Conservation (phyloP, 2,329 filamentous ascomycete species). For the Leptographium wingfieldii region DNA sequence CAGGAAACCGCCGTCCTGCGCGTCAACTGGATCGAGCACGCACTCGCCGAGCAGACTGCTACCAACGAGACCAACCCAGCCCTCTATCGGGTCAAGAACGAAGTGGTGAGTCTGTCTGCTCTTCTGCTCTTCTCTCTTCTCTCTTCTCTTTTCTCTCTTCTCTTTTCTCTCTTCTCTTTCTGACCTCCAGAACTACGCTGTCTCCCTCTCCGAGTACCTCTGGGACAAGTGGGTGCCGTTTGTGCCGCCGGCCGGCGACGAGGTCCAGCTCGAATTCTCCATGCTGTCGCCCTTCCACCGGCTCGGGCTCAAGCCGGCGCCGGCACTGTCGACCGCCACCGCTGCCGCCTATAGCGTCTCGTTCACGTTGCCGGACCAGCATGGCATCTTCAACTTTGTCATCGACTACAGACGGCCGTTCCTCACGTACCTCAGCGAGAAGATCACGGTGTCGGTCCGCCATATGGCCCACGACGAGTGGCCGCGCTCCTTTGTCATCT, state of each 20-base stretch:
- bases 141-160: background rate
- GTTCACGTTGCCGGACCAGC: slow-evolving; percentile 86
- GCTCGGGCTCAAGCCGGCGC: slow-evolving; percentile 49
- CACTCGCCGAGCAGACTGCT: slow-evolving; percentile 42
- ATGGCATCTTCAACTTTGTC: slow-evolving; percentile 97
- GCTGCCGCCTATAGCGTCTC: slow-evolving; percentile 60
- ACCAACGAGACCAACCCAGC: slow-evolving; percentile 58
- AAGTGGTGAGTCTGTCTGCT: slow-evolving; percentile 60
- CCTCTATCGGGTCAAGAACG: slow-evolving; percentile 93
- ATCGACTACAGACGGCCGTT: slow-evolving; percentile 96
- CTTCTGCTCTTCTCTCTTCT: background rate
- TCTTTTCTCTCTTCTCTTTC: background rate
- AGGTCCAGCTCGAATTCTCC: slow-evolving; percentile 87
- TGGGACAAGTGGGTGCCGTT: slow-evolving; percentile 68
- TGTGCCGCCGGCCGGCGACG: slow-evolving; percentile 54
- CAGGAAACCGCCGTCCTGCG: slow-evolving; percentile 83
- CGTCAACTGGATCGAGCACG: slow-evolving; percentile 73
- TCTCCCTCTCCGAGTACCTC: slow-evolving; percentile 77
- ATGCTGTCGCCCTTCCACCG: slow-evolving; percentile 98
- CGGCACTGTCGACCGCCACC: slow-evolving; percentile 43
- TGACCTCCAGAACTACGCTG: slow-evolving; percentile 56
- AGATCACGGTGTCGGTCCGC: slow-evolving; percentile 84
- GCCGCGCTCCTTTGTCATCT: slow-evolving; percentile 81
- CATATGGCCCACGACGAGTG: slow-evolving; percentile 98
- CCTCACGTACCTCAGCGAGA: slow-evolving; percentile 80